phyloP scores from a whole-genome alignment of 768 basidiomycete species.

The Neoboletus magnificus region DNA sequence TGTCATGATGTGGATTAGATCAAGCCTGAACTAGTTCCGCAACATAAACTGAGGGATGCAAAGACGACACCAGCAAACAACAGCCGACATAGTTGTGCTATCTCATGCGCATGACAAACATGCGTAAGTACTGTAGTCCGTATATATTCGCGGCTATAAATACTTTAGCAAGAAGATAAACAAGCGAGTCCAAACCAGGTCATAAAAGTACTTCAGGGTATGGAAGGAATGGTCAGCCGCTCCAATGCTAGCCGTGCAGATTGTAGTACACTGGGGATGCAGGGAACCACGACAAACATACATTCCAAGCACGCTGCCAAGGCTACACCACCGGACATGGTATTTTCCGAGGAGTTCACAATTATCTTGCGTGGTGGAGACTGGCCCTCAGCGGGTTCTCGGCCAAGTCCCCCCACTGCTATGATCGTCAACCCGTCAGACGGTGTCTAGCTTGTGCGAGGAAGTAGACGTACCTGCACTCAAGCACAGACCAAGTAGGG shows the following conservation, averaged over 20 bases:
- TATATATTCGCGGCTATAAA: not conserved
- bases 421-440: not conserved
- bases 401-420: not conserved
- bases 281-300: not conserved
- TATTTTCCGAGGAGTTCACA: too few species aligned
- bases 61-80: not conserved
- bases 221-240: not conserved
- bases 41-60: not conserved
- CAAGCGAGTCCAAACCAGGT: not conserved
- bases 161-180: too few species aligned
- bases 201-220: not conserved
- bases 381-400: not conserved
- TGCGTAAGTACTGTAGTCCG: too few species aligned
- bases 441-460: not conserved
- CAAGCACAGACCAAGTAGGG: constrained; percentile 12
- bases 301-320: not conserved
- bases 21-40: too few species aligned
- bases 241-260: not conserved
- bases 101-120: not conserved
- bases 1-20: too few species aligned
- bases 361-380: not conserved
- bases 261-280: not conserved
- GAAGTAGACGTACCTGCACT: not conserved
- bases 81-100: not conserved
- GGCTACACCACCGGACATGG: not conserved